Conservation (phyloP, 441 rosid species). For the Adansonia rubrostipa region DNA sequence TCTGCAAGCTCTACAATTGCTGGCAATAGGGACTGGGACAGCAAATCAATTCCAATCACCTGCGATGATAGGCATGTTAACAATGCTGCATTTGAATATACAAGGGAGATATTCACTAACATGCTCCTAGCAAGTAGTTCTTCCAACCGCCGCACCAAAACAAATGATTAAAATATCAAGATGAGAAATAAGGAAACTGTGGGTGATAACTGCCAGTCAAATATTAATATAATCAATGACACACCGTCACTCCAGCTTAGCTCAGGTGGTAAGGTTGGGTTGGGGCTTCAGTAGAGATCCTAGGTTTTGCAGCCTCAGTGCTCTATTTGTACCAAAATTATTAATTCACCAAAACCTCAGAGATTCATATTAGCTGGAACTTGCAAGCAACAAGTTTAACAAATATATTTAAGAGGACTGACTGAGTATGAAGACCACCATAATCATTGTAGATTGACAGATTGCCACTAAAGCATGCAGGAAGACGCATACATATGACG, state of each 20-base stretch:
- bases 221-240: not conserved
- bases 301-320: not conserved
- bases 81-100: not conserved
- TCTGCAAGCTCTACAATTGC: conserved; percentile 90
- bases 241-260: not conserved
- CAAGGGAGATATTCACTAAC: not conserved
- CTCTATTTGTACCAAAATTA: not conserved
- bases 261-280: not conserved
- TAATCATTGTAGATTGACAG: not conserved
- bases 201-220: not conserved
- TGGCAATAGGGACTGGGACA: conserved; percentile 79
- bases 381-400: not conserved
- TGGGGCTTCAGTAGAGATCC: not conserved
- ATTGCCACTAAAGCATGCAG: not conserved
- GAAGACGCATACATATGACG: not conserved
- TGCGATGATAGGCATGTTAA: conserved; percentile 29
- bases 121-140: not conserved
- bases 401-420: not conserved
- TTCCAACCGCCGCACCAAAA: not conserved
- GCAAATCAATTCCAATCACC: conserved; percentile 83
- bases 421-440: not conserved
- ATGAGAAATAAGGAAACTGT: not conserved
- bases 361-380: not conserved
- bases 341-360: not conserved
- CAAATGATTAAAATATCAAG: not conserved